These are phyloP conservation scores for Spinacia oleracea DNA, from an alignment of 179 eudicot species.

Conservation along the genomic window DNA sequence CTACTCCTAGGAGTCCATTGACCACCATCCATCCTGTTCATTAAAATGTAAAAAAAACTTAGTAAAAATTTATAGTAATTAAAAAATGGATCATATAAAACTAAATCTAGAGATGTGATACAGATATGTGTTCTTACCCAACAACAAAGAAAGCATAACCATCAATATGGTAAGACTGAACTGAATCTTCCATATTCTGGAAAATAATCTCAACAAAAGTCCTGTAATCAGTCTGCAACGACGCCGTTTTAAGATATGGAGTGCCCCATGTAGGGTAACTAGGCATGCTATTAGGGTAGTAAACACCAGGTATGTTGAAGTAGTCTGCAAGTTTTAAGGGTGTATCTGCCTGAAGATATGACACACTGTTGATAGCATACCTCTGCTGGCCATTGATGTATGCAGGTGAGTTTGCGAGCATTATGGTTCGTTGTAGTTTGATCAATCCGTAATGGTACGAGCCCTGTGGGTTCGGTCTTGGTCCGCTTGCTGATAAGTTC, in stretches of 20 bases:
- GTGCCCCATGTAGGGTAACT: constrained; percentile 49
- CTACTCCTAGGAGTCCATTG: constrained; percentile 43
- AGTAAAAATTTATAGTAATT: background rate
- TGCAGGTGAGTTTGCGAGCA: constrained; percentile 81
- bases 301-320: constrained; percentile 86
- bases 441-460: constrained; percentile 91
- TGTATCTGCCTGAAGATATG: constrained; percentile 63
- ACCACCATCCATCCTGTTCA: constrained; percentile 48
- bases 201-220: constrained; percentile 76
- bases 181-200: constrained; percentile 71
- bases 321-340: constrained; percentile 86
- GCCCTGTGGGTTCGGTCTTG: constrained; percentile 96
- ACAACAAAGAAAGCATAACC: constrained; percentile 96
- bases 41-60: background rate
- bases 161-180: constrained; percentile 90
- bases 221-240: constrained; percentile 66
- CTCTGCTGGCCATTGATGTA: constrained; percentile 74
- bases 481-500: constrained; percentile 91
- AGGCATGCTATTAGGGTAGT: constrained; percentile 66
- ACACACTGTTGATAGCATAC: constrained; percentile 84
- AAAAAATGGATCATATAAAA: background rate
- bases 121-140: constrained; percentile 54
- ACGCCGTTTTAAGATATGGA: constrained; percentile 68
- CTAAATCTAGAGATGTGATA: background rate
- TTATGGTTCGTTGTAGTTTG: constrained; percentile 60